Evolutionary conservation across 2,329 filamentous ascomycete genomes (phyloP), one percentile per base, ranked within the genome.

Genomic region (Rutstroemia sp.): DNA sequence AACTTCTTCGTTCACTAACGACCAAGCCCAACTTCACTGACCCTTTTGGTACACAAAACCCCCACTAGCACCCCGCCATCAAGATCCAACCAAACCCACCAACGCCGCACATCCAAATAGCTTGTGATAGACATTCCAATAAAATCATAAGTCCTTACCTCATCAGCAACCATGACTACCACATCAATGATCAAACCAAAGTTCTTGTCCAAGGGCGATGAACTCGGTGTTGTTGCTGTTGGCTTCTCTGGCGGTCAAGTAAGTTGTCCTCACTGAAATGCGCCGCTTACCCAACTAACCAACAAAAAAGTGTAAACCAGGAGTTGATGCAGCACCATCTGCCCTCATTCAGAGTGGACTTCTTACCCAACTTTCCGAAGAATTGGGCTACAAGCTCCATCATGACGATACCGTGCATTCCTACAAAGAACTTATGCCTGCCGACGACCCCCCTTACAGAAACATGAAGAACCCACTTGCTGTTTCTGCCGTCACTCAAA

Each of bases 241-340:
- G 92, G 92, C 61, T 99, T 97, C 78, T 95, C 91, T 54, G 92
- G 92, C 63, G 94, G 94, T 57, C 94, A 96, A 83, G 91, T 94
- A 83, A 65, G 78, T 51, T 56, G 9, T 50, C 27, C 37, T 14
- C 55, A 21, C 38, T 51, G 12, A 30, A 17, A 50, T 47, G n/a
- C 27, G 58, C 23, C 14, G 21, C 47, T 56, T 57, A 45, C 38
- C 38, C 55, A 56, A 61, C 60, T 57, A 55, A 58, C 58, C 27
- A 52, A n/a, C 25, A 5, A 16, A 17, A 63, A 52, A 95, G 89
- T 86, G 86, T 76, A 96, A 97, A 75, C 78, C 85, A 42, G 94
- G 94, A 64, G 92, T 96, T 63, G 94, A 97, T 70, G 89, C 88
- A 16, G 94, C 88, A 6, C 94, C 94, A 34, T 84, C 86, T 65